Conservation (phyloP, 768 basidiomycete genomes). For the Tephrocybe sp. region DNA sequence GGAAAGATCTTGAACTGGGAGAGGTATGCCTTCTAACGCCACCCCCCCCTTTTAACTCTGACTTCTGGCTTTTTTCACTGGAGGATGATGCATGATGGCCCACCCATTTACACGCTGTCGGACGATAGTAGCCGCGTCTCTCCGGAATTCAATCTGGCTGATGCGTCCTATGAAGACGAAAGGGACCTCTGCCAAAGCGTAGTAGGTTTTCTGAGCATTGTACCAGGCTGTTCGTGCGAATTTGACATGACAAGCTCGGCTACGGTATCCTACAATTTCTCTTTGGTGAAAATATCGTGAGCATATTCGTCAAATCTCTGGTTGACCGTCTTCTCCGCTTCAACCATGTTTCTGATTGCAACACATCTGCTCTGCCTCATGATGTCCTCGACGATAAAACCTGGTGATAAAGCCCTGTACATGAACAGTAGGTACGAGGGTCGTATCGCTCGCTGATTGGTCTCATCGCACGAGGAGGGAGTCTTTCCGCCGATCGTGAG, state of each 20-base stretch:
- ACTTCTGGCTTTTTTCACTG: background rate
- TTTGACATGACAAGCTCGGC: background rate
- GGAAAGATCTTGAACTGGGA: slow-evolving; percentile 72
- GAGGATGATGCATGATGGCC: slow-evolving; percentile 25
- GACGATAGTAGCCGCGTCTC: slow-evolving; percentile 67
- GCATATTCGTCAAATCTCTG: background rate
- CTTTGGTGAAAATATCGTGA: background rate
- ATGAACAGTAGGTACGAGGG: background rate
- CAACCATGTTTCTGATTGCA: background rate
- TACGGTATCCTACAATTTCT: background rate
- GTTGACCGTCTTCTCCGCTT: background rate
- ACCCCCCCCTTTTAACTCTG: no score
- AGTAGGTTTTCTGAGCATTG: slow-evolving; percentile 15
- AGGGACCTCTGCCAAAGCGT: slow-evolving; percentile 31
- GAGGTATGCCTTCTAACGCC: slow-evolving; percentile 26
- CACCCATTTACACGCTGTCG: slow-evolving; percentile 17
- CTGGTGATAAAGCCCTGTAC: background rate
- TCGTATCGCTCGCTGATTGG: background rate
- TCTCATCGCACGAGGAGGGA: background rate
- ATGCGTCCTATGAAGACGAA: slow-evolving; percentile 20
- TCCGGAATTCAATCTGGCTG: slow-evolving; percentile 59
- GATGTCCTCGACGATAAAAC: background rate
- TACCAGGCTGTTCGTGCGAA: background rate
- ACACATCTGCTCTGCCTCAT: background rate
- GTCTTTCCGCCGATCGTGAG: background rate